Conservation (phyloP, 495 filamentous ascomycete genomes). For the Penicillium malachiteum region DNA sequence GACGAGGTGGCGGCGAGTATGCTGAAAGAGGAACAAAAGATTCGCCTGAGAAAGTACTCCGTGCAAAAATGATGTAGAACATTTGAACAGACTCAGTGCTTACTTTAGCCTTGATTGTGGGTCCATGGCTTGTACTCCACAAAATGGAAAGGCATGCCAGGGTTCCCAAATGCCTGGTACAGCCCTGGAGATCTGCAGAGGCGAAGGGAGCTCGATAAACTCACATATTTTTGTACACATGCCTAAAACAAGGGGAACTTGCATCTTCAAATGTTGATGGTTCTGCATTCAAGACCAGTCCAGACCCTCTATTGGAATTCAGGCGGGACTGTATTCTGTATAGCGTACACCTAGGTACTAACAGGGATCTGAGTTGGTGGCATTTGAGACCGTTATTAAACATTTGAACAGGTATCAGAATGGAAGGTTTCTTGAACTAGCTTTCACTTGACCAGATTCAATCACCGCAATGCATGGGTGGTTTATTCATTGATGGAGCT, state of each 20-base stretch:
- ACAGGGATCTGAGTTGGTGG: not conserved
- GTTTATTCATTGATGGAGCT: not conserved
- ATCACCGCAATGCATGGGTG: not conserved
- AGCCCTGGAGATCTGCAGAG: constrained; percentile 23
- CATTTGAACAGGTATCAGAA: no score
- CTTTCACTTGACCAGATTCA: no score
- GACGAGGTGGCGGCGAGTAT: not conserved
- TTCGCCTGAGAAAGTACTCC: not conserved
- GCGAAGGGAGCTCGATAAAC: constrained; percentile 14
- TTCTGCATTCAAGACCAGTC: not conserved
- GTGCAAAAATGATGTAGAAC: not conserved
- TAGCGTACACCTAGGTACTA: not conserved
- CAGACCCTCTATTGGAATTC: constrained; percentile 12
- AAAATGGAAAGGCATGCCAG: constrained; percentile 27
- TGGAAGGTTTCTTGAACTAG: no score
- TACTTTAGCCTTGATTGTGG: constrained; percentile 10
- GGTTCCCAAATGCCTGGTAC: constrained; percentile 24
- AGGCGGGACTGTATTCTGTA: not conserved
- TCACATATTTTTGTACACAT: constrained; percentile 15
- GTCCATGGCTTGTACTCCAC: constrained; percentile 5
- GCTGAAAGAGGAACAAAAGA: not conserved
- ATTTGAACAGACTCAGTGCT: not conserved
- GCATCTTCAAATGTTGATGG: constrained; percentile 1
- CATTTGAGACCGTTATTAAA: no score
- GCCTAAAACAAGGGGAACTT: constrained; percentile 25